Conservation (phyloP, 352 stramenopile species). For the Saprolegnia parasitica region DNA sequence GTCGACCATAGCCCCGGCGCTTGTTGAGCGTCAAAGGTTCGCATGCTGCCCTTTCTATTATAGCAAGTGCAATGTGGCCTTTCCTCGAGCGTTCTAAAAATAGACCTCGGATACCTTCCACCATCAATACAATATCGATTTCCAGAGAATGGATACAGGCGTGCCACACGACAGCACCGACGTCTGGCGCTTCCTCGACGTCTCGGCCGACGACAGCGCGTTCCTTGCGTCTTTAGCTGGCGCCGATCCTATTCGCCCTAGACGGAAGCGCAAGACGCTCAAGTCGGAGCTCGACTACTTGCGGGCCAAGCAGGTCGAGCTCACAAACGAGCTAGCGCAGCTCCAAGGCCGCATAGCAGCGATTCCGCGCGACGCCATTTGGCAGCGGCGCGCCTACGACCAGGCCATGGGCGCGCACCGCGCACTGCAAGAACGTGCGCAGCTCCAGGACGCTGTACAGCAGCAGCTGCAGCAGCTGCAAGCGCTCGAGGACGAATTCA, state of each 20-base stretch:
- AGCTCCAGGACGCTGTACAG: neutral
- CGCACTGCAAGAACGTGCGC: neutral
- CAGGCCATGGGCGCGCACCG: neutral
- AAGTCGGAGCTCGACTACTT: slow-evolving; percentile 19
- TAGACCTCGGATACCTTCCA: too few species aligned
- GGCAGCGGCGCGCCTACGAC: neutral
- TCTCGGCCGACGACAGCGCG: too few species aligned
- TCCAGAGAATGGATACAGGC: too few species aligned
- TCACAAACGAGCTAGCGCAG: neutral
- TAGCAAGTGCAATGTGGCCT: too few species aligned
- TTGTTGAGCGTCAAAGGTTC: too few species aligned
- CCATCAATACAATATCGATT: too few species aligned
- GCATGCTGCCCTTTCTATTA: too few species aligned
- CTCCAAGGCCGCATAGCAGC: neutral
- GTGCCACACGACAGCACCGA: too few species aligned
- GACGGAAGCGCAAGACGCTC: slow-evolving; percentile 3
- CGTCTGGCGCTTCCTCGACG: too few species aligned
- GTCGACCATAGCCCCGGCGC: too few species aligned
- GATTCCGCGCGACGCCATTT: neutral
- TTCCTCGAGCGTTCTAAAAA: too few species aligned
- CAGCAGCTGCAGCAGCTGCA: slow-evolving; percentile 4
- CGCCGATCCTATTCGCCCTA: neutral
- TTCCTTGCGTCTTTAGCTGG: too few species aligned
- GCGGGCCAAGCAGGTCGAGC: slow-evolving; percentile 3
- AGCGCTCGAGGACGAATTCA: neutral